Evolutionary conservation across 768 basidiomycete genomes (phyloP), one percentile per base, ranked within the genome.

Genomic region (Boletus speciosus): DNA sequence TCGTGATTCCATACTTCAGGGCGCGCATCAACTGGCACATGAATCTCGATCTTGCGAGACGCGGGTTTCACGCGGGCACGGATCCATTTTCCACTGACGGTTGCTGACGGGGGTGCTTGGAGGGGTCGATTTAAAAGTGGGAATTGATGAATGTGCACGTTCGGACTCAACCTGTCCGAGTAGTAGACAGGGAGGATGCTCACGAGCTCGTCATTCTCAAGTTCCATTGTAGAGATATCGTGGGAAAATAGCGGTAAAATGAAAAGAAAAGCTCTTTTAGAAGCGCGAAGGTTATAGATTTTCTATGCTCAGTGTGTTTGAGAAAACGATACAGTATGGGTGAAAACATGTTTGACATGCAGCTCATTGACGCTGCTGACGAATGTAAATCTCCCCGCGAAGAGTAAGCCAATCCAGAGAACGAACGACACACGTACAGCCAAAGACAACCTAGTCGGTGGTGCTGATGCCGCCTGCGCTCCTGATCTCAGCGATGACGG

Each of bases 1-100:
- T 89, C 87, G n/a, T 66, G 66, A 61, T 88, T 93, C 84, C 87
- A 91, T 15, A 93, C 88, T 58, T 91, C 89, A 16, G 82, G 74
- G 35, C 91, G 83, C 21, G 81, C 81, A 66, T 93, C 91, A n/a
- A 83, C 80, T 5, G 91, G 91, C 12, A 93, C 78, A 67, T 91
- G 89, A 23, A 93, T 77, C 67, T 93, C 91, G 32, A 88, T 67
- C 58, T 84, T 76, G 48, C 76, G 80, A 36, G 79, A 75, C 37
- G 76, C 72, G 4, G 84, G 79, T 69, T 91, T 92, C 57, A 85
- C 72, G 34, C 90, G 81, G 6, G 89, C 89, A 34, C 77, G 78
- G 51, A 93, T 88, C 23, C 81, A 80, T 70, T 92, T 92, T 7
- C 92, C 91, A 61, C 82, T 85, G 34, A 78, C 64, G 37, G 73